Evolutionary conservation across 2,329 filamentous ascomycete species (phyloP).

Genomic region (Coccinonectria pachysandricola): DNA sequence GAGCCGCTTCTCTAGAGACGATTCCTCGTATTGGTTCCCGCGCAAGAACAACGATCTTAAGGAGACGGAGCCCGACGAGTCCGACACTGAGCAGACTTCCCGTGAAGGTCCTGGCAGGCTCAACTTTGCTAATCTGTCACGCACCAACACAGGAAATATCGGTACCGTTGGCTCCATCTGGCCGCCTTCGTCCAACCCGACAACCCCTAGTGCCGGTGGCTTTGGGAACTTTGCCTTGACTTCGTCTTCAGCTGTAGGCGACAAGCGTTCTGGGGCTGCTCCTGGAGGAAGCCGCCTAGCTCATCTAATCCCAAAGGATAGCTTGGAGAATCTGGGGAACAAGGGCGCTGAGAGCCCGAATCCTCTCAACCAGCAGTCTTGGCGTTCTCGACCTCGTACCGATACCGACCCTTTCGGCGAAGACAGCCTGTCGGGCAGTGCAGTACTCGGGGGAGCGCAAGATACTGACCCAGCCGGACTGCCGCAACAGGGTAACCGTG

Average conservation of each 20-base stretch:
- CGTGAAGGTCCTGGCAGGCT: slow-evolving; percentile 22
- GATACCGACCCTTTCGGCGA: slow-evolving; percentile 74
- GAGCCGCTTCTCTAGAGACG: slow-evolving; percentile 52
- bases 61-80: slow-evolving; percentile 44
- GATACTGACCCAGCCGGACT: slow-evolving; percentile 44
- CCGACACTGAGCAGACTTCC: slow-evolving; percentile 28
- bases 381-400: slow-evolving; percentile 52
- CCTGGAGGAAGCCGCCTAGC: slow-evolving; percentile 77
- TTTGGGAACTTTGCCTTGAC: slow-evolving; percentile 84
- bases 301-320: slow-evolving; percentile 72
- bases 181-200: slow-evolving; percentile 40
- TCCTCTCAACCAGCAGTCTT: slow-evolving; percentile 33
- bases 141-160: slow-evolving; percentile 44
- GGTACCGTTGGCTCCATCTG: slow-evolving; percentile 34
- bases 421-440: slow-evolving; percentile 53
- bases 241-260: slow-evolving; percentile 45
- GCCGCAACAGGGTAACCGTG: slow-evolving; percentile 22
- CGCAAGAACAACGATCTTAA: slow-evolving; percentile 44
- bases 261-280: slow-evolving; percentile 64
- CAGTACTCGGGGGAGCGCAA: slow-evolving; percentile 64
- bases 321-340: slow-evolving; percentile 49
- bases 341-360: slow-evolving; percentile 40
- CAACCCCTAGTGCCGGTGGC: slow-evolving; percentile 59
- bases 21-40: slow-evolving; percentile 46
- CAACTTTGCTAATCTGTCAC: slow-evolving; percentile 37